Evolutionary conservation across 495 filamentous ascomycete species (phyloP), one percentile per base, ranked within the genome.

Genomic region (Penicillium alfredii): DNA sequence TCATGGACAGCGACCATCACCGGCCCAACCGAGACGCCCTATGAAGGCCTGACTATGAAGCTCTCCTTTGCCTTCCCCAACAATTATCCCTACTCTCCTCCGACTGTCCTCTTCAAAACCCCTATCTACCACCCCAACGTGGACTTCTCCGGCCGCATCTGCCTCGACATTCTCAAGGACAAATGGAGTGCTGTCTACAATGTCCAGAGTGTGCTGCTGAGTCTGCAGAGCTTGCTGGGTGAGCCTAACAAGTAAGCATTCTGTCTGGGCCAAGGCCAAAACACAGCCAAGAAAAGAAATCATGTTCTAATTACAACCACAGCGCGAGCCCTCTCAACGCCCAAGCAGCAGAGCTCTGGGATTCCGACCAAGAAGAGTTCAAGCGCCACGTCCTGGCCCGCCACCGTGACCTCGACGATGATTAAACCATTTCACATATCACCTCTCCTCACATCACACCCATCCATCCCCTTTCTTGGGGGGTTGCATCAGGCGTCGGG

Each of bases 101-200:
- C 92, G 1, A 86, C 82, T 13, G 90, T 99, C 10, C 72, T 95
- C 24, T 95, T 92, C 74, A 88, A 83, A 58, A 94, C 88, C 1
- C 86, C 86, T 9, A 93, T 94, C 60, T 93, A 90, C 65, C 88
- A 94, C 49, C 88, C 88, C 15, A 94, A 95, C 47, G 82, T 95
- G 44, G 88, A 93, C 59, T 90, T 92, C 63, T 88, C 87, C 6
- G 88, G 87, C 24, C 77, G 86, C 35, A 94, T 94, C 62, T 94
- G 88, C 60, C 71, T 99, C 40, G 93, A 97, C 61, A 99, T 99
- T 49, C 69, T 99, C 33, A 95, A 94, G 71, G 92, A 96, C 56
- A 94, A 94, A 67, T 97, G 92, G 92, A 94, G 87, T 45, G 81
- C 82, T 12, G 86, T 90, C 9, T 94, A 95, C 73, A 96, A 95